Evolutionary conservation across 345 rosid species (phyloP).

Genomic region (Chamaenerion angustifolium): DNA sequence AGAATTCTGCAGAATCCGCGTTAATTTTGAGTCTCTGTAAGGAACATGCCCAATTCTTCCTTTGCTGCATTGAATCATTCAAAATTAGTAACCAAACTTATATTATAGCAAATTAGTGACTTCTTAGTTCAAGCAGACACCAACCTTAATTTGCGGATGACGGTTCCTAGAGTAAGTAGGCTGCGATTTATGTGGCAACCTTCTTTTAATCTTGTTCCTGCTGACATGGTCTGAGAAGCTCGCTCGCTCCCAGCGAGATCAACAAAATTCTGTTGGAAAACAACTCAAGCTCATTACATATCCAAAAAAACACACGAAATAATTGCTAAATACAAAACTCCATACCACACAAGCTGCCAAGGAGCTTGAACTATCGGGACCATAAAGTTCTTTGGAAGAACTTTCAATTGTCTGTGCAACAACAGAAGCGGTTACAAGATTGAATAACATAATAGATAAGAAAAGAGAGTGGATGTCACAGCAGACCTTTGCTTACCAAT

Average conservation of each 20-base stretch:
- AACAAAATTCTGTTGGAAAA: constrained; percentile 48
- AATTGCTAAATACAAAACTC: constrained; percentile 2
- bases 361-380: constrained; percentile 34
- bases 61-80: constrained; percentile 34
- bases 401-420: constrained; percentile 67
- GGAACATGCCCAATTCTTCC: constrained; percentile 69
- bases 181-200: constrained; percentile 92
- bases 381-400: constrained; percentile 32
- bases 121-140: constrained; percentile 3
- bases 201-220: constrained; percentile 73
- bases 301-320: neutral
- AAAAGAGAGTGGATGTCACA: neutral
- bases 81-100: neutral
- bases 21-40: constrained; percentile 79
- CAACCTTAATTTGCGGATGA: constrained; percentile 78
- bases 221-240: constrained; percentile 65
- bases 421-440: constrained; percentile 7
- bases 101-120: neutral
- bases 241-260: constrained; percentile 97
- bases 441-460: neutral
- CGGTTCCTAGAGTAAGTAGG: constrained; percentile 78
- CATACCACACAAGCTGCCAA: constrained; percentile 70
- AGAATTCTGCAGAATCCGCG: constrained; percentile 73
- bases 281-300: neutral
- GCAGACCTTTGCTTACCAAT: constrained; percentile 28